Evolutionary conservation across 2,329 filamentous ascomycete species (phyloP).

Genomic region (Fusarium graminum): DNA sequence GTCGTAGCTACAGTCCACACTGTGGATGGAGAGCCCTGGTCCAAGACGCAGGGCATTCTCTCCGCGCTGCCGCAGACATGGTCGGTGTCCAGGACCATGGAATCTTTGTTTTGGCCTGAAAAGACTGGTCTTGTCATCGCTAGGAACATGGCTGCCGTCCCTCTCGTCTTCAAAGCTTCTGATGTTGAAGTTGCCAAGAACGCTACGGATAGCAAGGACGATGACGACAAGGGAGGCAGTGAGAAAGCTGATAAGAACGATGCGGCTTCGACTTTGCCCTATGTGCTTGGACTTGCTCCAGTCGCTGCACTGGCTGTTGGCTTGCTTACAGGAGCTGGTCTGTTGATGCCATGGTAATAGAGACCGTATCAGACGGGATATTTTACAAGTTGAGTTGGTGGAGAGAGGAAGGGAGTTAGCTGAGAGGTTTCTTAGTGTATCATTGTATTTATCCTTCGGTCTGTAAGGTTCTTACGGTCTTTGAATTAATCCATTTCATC

Average conservation of each 20-base stretch:
- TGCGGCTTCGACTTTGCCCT: background rate
- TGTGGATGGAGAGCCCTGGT: slow-evolving; percentile 25
- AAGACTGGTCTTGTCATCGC: background rate
- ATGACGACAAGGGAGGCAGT: background rate
- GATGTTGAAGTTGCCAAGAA: slow-evolving; percentile 22
- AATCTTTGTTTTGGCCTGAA: background rate
- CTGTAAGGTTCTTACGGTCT: background rate
- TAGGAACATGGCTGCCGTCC: slow-evolving; percentile 25
- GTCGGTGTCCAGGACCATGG: background rate
- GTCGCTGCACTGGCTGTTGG: slow-evolving; percentile 6
- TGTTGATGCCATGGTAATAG: slow-evolving; percentile 35
- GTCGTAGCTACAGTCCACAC: slow-evolving; percentile 10
- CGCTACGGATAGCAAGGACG: slow-evolving; percentile 9
- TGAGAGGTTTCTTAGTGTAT: background rate
- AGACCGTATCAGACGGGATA: background rate
- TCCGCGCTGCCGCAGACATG: slow-evolving; percentile 10
- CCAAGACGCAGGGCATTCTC: background rate
- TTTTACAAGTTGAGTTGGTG: background rate
- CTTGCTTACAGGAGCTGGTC: slow-evolving; percentile 29
- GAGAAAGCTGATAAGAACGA: background rate
- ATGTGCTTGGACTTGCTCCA: background rate
- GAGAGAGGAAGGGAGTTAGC: background rate
- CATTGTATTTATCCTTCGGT: background rate
- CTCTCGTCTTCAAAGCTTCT: slow-evolving; percentile 31
- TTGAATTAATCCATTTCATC: background rate